A percentile compares a stretch with the other conserved stretches of the same genome.
Evolutionary conservation across 305 asterid genomes (phyloP).

Genomic region (Salvia sclarea): DNA sequence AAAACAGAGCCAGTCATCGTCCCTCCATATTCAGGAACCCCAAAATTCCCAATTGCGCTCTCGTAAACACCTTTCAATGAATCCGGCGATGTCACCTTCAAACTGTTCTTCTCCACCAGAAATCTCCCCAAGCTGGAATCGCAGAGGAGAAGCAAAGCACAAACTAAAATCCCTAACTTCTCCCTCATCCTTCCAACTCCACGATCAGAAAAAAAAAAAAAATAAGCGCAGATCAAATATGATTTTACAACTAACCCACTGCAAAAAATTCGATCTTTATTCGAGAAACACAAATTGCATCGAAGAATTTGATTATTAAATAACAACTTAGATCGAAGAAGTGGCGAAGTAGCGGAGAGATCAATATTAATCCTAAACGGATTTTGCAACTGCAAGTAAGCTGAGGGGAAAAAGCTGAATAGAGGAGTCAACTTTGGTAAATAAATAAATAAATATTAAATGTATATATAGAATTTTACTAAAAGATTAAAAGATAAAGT

Average conservation of each 20-base stretch:
- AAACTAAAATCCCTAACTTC: conserved; percentile 42
- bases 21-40: conserved; percentile 96
- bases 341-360: conserved; percentile 26
- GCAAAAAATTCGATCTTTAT: conserved; percentile 15
- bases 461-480: background rate
- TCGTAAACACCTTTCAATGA: conserved; percentile 68
- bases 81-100: conserved; percentile 82
- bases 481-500: background rate
- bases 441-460: too few relatives aligned
- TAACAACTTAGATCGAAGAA: conserved; percentile 29
- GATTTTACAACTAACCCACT: conserved; percentile 9
- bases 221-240: conserved; percentile 35
- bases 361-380: conserved; percentile 10
- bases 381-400: conserved; percentile 21
- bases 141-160: conserved; percentile 45
- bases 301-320: background rate
- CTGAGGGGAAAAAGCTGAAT: background rate
- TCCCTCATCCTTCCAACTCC: conserved; percentile 47
- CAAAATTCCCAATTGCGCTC: conserved; percentile 97
- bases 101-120: conserved; percentile 93
- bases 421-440: conserved; percentile 34
- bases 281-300: conserved; percentile 23
- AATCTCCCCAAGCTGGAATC: conserved; percentile 75
- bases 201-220: conserved; percentile 19
- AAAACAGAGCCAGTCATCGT: conserved; percentile 71